Evolutionary conservation across 2,329 filamentous ascomycete species (phyloP), one percentile per base, ranked within the genome.

Genomic region (Aspergillus sp.): DNA sequence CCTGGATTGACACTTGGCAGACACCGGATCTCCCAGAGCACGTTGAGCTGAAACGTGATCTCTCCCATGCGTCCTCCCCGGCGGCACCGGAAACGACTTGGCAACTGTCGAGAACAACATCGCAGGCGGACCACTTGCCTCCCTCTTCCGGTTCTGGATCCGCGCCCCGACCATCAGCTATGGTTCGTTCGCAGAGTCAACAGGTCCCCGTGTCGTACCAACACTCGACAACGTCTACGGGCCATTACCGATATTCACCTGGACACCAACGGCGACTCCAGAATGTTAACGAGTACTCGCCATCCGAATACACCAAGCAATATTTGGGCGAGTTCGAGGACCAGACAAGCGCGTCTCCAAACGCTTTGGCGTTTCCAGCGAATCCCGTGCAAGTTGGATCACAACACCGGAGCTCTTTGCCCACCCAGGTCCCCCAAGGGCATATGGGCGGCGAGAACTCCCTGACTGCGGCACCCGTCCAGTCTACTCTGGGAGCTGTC

Each of bases 1-100:
- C 68, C 64, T 71, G 72, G 73, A 75, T 76, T 76, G 72, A 76
- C 73, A 70, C 60, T 71, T 73, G 67, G 66, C 69, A 77, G 74
- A 75, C 70, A 69, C 70, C 74, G 70, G 74, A 77, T 61, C 62
- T 69, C 48, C 65, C 70, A 50, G 65, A 67, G 58, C 65, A 66
- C 62, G 59, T 66, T 63, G 69, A 73, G 51, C 56, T 72, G 56
- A 70, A 64, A 49, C 70, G 70, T 55, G 60, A 69, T 37, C 57
- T 68, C 40, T 73, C 72, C 45, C 67, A 72, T 52, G 62, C 66
- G 31, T 69, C 68, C 55, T 68, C 70, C n/a, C 63, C 67, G 33
- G 63, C 66, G 45, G 61, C 62, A 15, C 65, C 66, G 55, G 63
- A 66, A 53, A 58, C 63, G 57, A 59, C 59, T 35, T 63, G 61